Evolutionary conservation across 225 moss, liverwort and hornwort genomes (phyloP), one percentile per base, ranked within the genome.

Genomic region (Straminergon stramineum): DNA sequence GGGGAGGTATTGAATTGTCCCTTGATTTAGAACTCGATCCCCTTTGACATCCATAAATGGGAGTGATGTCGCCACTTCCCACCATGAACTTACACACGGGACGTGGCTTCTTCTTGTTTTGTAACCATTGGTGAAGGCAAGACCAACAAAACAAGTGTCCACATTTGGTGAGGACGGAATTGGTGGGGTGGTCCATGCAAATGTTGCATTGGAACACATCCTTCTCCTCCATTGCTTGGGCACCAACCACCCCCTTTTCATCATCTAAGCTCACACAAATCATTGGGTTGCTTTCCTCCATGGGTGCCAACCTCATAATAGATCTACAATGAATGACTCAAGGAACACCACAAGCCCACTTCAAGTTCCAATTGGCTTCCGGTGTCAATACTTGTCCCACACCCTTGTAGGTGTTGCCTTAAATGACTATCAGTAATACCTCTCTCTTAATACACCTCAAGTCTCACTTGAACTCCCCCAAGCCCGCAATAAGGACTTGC

Each of bases 261-360:
- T 39, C 3, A 0, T 70, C 4, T 0, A 0, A 24, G 14, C 14
- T 39, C 39, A 5, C 0, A 5, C 15, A 24, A 70, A 70, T 3
- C 8, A 14, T 39, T 2, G 5, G 15, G 5, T 39, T 26, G 8
- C 7, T 39, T 24, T 41, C 41, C 4, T 41, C 70, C 14, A 70
- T 39, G 1, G 39, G 7, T 39, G 70, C 4, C 21, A 68, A 21
- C 20, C 11, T 37, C 20, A 37, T 11, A 37, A 68, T 1, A 1
- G 16, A 48, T 74, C 17, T 17, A 74, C 5, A 74, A 74, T 18
- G 6, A 27, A 43, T 5, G 9, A 73, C 1, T 43, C 10, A 27
- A 43, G 5, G 12, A 16, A 43, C 3, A 27, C 6, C 3, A 0
- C 15, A 43, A 41, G 9, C 26, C 41, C 15, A 41, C 8, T 26